phyloP scores from a whole-genome alignment of 2,329 filamentous ascomycete genomes.

The Emericellopsis atlantica region DNA sequence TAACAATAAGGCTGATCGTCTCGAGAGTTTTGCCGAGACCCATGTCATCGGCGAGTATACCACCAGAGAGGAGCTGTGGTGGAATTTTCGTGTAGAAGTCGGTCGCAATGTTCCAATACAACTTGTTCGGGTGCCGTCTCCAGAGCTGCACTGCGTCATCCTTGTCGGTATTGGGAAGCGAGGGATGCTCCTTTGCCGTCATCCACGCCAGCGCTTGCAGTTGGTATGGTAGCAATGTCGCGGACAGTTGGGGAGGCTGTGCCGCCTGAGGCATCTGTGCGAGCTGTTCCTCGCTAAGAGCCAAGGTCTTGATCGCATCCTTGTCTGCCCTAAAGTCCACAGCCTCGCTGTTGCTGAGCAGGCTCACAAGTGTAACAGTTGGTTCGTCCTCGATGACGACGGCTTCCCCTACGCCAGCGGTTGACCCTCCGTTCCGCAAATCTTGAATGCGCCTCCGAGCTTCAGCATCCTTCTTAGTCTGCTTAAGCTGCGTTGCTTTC shows the following conservation, averaged over 20 bases:
- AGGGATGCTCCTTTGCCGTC: constrained; percentile 59
- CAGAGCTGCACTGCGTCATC: constrained; percentile 62
- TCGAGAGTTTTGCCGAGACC: constrained; percentile 54
- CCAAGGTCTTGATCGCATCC: constrained; percentile 56
- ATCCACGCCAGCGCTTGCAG: constrained; percentile 74
- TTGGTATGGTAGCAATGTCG: constrained; percentile 68
- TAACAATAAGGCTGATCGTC: constrained; percentile 66
- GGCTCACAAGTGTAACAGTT: constrained; percentile 41
- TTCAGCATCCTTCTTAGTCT: constrained; percentile 39
- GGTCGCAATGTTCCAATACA: constrained; percentile 48
- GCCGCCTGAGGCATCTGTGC: constrained; percentile 58
- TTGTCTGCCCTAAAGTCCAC: constrained; percentile 54
- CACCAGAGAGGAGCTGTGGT: constrained; percentile 61
- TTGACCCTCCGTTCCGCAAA: constrained; percentile 23
- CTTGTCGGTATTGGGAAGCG: constrained; percentile 44
- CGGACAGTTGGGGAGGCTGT: constrained; percentile 52
- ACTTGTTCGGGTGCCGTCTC: constrained; percentile 38
- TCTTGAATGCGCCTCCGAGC: constrained; percentile 31
- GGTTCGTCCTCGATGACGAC: constrained; percentile 7
- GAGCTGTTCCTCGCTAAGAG: constrained; percentile 57
- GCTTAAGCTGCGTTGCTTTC: constrained; percentile 40
- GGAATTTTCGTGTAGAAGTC: constrained; percentile 46
- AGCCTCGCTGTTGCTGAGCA: constrained; percentile 52
- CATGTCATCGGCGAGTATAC: constrained; percentile 51
- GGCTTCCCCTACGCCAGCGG: constrained; percentile 17